A percentile compares a stretch with the other conserved stretches of the same genome.
Conservation (phyloP, 129 eudicot genomes). For the Glebionis coronaria region DNA sequence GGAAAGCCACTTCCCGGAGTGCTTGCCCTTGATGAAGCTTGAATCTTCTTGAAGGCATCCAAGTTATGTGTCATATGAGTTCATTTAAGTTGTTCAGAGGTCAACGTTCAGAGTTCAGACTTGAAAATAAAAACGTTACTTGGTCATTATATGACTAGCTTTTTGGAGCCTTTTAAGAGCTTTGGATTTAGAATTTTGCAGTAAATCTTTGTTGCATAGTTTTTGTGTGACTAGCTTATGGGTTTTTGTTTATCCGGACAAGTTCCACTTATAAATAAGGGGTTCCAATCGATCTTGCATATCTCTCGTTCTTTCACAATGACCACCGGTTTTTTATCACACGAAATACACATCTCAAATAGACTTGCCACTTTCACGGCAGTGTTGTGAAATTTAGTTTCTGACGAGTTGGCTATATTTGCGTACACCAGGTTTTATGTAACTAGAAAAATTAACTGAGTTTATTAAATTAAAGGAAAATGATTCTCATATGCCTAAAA, state of each 20-base stretch:
- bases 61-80: background rate
- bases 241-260: background rate
- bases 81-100: slow-evolving; percentile 1
- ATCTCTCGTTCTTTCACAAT: too few species aligned
- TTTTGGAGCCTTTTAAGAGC: slow-evolving; percentile 19
- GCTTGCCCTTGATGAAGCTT: slow-evolving; percentile 84
- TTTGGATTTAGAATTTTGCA: slow-evolving; percentile 17
- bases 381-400: too few species aligned
- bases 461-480: too few species aligned
- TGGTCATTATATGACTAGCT: slow-evolving; percentile 16
- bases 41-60: slow-evolving; percentile 6
- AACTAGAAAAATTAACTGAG: too few species aligned
- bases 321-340: too few species aligned
- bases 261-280: background rate
- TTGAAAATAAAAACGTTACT: slow-evolving; percentile 21
- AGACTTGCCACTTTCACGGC: too few species aligned
- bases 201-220: slow-evolving; percentile 21
- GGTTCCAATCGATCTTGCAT: too few species aligned
- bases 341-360: too few species aligned
- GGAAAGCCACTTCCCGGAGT: slow-evolving; percentile 91
- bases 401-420: too few species aligned
- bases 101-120: slow-evolving; percentile 1
- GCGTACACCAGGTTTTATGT: too few species aligned
- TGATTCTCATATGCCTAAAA: too few species aligned
- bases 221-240: slow-evolving; percentile 9